Evolutionary conservation across 192 early-diverging fungal genomes (phyloP).

Genomic region (Entrophospora sp.): DNA sequence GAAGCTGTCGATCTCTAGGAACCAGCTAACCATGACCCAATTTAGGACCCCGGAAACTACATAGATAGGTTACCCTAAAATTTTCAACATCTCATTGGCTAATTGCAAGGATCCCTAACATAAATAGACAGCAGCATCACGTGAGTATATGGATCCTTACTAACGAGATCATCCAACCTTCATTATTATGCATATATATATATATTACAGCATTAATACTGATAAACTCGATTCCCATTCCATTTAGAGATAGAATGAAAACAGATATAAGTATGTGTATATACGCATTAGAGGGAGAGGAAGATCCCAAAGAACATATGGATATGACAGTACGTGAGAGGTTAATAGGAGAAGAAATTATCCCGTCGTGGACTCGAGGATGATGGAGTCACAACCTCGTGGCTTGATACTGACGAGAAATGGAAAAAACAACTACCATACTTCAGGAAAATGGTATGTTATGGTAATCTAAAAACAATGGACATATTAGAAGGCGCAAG

Average conservation of each 20-base stretch:
- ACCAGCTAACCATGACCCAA: too few species aligned
- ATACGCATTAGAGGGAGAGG: not conserved
- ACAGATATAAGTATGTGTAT: not conserved
- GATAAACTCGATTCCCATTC: not conserved
- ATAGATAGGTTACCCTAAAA: too few species aligned
- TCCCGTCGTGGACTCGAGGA: not conserved
- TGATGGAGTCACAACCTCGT: not conserved
- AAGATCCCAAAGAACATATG: slow-evolving; percentile 6
- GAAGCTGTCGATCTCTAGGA: too few species aligned
- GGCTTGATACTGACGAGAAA: not conserved
- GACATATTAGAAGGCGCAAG: not conserved
- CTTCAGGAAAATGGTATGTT: slow-evolving; percentile 12
- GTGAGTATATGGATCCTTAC: too few species aligned
- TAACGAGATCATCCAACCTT: too few species aligned
- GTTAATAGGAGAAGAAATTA: slow-evolving; percentile 11
- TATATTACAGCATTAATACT: too few species aligned
- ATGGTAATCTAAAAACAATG: not conserved
- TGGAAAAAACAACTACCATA: slow-evolving; percentile 3
- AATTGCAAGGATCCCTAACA: too few species aligned
- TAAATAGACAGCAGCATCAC: too few species aligned
- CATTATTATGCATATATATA: too few species aligned
- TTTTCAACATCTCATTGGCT: too few species aligned
- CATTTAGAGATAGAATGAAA: not conserved
- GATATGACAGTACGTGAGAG: not conserved
- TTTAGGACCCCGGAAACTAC: too few species aligned